Conservation (phyloP, 116 monocot species). For the Phalaenopsis hybrid region DNA sequence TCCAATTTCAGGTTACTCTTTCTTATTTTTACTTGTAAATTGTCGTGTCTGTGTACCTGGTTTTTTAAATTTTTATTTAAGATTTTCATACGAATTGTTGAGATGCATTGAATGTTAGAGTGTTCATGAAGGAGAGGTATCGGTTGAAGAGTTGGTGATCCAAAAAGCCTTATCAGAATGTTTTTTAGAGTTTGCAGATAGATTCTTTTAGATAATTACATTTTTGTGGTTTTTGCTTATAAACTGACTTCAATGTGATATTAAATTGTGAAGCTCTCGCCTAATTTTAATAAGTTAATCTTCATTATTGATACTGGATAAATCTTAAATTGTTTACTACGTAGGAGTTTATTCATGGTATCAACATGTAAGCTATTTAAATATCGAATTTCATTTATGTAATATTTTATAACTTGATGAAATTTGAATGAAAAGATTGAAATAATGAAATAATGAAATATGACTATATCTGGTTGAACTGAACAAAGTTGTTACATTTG, state of each 20-base stretch:
- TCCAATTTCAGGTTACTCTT: constrained; percentile 75
- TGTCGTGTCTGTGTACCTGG: background rate
- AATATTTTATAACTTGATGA: background rate
- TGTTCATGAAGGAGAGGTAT: background rate
- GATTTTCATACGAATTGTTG: background rate
- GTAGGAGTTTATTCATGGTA: too few species aligned
- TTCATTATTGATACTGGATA: too few species aligned
- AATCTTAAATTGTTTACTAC: too few species aligned
- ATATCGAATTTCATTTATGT: too few species aligned
- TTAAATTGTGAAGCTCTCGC: too few species aligned
- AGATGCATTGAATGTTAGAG: background rate
- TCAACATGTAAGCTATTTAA: too few species aligned
- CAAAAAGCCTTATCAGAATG: background rate
- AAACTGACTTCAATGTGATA: too few species aligned
- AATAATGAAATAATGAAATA: background rate
- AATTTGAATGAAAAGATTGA: background rate
- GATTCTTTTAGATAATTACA: background rate
- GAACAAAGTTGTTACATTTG: background rate
- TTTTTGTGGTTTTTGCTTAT: too few species aligned
- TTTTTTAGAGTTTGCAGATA: background rate
- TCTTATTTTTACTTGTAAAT: background rate
- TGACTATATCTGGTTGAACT: background rate
- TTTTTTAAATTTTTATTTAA: background rate
- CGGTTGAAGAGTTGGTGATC: background rate
- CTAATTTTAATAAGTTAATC: too few species aligned